Base-by-base conservation (phyloP, 2,329 filamentous ascomycete genomes). In the Cladosporium sp. region DNA sequence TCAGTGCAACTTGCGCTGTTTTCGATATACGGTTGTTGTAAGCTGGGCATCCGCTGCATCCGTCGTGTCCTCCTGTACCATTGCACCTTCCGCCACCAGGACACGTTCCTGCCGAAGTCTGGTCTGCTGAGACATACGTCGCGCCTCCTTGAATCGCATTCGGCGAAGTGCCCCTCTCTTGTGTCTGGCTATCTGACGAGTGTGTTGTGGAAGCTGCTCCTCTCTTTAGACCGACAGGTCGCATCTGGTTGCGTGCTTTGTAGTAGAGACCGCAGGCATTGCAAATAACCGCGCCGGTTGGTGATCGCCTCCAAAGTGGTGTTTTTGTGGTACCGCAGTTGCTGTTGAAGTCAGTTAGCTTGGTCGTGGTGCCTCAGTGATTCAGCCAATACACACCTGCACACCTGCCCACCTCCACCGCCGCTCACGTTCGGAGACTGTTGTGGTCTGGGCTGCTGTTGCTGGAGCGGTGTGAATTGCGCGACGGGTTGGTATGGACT, bases 21-120 rank as follows among this genome's bases (percentile, higher is more conserved):
- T 96, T 97, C 33, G 92, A 87, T 37, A 97, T 84, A 49, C 93
- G 83, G 66, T 98, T 98, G 77, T 98, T 98, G 76, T 89, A 98
- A 2, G 93, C 93, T 34, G 93, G 93, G 66, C 93, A 98, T 10
- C 93, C 93, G 68, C 89, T 90, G 69, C 93, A 98, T 16, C 90
- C 92, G 66, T 95, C 89, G 32, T 93, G 90, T 49, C 93, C 93
- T 42, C 93, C 93, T 18, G 93, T 97, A 44, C 93, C 93, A 68
- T 98, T 97, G 69, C 93, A 98, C 54, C 86, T 86, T 37, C 93
- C 93, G 57, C 92, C 92, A 35, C 93, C 93, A 11, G 93, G 93
- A 69, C 93, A 98, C 10, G 91, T 95, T n/a, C 93, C 93, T 41
- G 83, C 81, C 4, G 84, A 76, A 42, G 81, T 84, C 60, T 87